Conservation (phyloP, 2,329 filamentous ascomycete genomes). For the Penicillium sp. region DNA sequence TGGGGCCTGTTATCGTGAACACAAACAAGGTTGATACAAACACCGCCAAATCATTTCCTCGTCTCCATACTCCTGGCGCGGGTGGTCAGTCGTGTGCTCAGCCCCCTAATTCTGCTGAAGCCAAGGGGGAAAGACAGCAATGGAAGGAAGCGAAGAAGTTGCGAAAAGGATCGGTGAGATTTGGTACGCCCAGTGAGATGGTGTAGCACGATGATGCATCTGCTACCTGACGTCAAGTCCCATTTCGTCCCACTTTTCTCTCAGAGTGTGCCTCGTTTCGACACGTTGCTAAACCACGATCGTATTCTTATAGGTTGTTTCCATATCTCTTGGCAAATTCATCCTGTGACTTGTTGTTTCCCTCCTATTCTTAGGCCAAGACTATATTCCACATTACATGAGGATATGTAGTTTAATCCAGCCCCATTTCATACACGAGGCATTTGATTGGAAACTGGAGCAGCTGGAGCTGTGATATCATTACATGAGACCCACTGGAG, state of each 20-base stretch:
- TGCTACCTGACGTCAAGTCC: constrained; percentile 5
- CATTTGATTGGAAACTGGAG: not conserved
- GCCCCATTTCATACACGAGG: not conserved
- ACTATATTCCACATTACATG: too few species aligned
- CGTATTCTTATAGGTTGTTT: constrained; percentile 7
- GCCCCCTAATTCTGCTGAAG: not conserved
- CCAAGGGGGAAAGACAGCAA: not conserved
- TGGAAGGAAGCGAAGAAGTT: not conserved
- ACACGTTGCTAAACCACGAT: not conserved
- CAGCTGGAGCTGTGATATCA: not conserved
- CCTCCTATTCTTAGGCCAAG: too few species aligned
- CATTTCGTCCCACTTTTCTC: constrained; percentile 7
- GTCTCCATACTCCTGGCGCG: not conserved
- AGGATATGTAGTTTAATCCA: not conserved
- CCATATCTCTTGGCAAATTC: not conserved
- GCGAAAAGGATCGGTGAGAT: not conserved
- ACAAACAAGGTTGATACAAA: not conserved
- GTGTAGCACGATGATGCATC: constrained; percentile 1
- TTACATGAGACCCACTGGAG: constrained; percentile 5
- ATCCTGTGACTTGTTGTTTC: not conserved
- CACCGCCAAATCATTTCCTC: not conserved
- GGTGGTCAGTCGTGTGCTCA: not conserved
- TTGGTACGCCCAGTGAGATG: constrained; percentile 4
- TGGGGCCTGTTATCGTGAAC: not conserved
- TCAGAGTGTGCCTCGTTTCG: not conserved